phyloP scores from a whole-genome alignment of 371 early-diverging fungal genomes.

The Parasitella parasitica region DNA sequence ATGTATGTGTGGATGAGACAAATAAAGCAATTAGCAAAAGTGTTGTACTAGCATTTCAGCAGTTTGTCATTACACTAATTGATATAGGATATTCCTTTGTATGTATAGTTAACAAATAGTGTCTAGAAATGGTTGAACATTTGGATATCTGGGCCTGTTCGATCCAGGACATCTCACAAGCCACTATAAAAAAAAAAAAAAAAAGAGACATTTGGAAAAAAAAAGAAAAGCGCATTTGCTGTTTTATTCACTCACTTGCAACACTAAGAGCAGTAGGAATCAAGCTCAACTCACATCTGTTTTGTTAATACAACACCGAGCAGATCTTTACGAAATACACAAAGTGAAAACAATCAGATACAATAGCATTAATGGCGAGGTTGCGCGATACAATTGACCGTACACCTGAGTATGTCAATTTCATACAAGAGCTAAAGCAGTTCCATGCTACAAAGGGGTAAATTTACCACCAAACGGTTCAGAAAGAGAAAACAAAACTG shows the following conservation, averaged over 20 bases:
- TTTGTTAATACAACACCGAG: background rate
- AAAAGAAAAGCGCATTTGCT: background rate
- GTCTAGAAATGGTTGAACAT: too few relatives aligned
- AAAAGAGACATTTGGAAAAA: background rate
- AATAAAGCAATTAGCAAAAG: too few relatives aligned
- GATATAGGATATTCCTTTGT: too few relatives aligned
- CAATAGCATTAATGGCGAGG: slow-evolving; percentile 17
- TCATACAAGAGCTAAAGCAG: slow-evolving; percentile 65
- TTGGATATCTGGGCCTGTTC: too few relatives aligned
- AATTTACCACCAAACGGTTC: background rate
- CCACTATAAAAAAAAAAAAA: background rate
- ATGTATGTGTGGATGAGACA: too few relatives aligned
- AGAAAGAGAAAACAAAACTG: background rate
- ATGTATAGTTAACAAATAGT: too few relatives aligned
- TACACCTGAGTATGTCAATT: slow-evolving; percentile 69
- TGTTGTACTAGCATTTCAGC: too few relatives aligned
- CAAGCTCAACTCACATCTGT: background rate
- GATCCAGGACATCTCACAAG: background rate
- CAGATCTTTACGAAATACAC: background rate
- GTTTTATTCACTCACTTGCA: background rate
- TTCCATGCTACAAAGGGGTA: slow-evolving; percentile 69
- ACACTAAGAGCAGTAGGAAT: background rate
- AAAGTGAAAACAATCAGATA: slow-evolving; percentile 8
- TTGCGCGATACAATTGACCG: slow-evolving; percentile 62
- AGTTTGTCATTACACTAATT: too few relatives aligned